Conservation (phyloP, 768 basidiomycete species). For the Russula olivacea region DNA sequence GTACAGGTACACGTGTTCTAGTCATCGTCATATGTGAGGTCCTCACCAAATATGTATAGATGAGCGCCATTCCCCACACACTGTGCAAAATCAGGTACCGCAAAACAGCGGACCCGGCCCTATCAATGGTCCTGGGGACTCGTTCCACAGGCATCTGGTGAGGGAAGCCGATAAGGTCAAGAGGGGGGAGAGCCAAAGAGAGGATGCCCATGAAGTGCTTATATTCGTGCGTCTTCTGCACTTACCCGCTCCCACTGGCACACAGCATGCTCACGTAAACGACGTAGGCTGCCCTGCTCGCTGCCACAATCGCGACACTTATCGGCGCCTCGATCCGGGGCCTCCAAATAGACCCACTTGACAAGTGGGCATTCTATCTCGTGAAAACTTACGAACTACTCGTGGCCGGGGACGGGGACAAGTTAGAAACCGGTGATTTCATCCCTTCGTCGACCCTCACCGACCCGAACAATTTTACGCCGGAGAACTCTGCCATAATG, state of each 20-base stretch:
- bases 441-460: neutral
- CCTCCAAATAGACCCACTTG: constrained; percentile 11
- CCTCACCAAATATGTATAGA: neutral
- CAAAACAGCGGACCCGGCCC: neutral
- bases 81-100: neutral
- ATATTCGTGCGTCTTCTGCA: neutral
- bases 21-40: neutral
- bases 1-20: neutral
- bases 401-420: neutral
- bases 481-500: neutral
- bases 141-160: neutral
- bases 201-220: constrained; percentile 5
- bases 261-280: neutral
- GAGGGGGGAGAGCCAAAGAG: neutral
- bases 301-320: constrained; percentile 11
- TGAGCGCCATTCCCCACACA: neutral
- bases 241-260: too few relatives aligned
- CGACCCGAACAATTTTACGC: constrained; percentile 5
- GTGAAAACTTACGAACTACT: constrained; percentile 4
- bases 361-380: constrained; percentile 14
- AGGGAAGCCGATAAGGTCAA: neutral
- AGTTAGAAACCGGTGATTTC: neutral
- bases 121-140: neutral
- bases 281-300: constrained; percentile 13
- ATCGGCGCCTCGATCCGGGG: constrained; percentile 10